Conservation (phyloP, 1,284 basidiomycete genomes). For the Ganoderma boninense region DNA sequence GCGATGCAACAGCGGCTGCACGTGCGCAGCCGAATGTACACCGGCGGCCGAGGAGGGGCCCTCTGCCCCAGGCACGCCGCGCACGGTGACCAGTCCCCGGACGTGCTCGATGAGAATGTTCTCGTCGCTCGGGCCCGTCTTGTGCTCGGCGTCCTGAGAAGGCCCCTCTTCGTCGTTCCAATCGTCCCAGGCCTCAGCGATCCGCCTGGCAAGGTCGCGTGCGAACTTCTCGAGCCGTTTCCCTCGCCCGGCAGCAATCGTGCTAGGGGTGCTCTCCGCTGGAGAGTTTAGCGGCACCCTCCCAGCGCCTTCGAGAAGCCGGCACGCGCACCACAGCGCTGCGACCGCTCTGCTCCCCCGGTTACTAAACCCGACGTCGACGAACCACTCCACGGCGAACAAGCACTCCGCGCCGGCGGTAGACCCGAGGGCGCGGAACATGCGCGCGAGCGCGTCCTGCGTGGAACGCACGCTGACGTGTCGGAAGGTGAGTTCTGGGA, state of each 20-base stretch:
- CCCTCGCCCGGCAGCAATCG: slow-evolving; percentile 28
- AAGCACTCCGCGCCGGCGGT: slow-evolving; percentile 77
- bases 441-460: slow-evolving; percentile 62
- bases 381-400: slow-evolving; percentile 85
- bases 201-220: slow-evolving; percentile 64
- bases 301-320: slow-evolving; percentile 77
- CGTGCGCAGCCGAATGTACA: slow-evolving; percentile 45
- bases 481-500: slow-evolving; percentile 69
- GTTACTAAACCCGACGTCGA: slow-evolving; percentile 61
- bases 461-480: slow-evolving; percentile 68
- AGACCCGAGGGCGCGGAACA: slow-evolving; percentile 77
- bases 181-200: slow-evolving; percentile 79
- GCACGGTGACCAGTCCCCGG: slow-evolving; percentile 55
- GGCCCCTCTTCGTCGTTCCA: slow-evolving; percentile 39
- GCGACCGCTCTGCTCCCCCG: slow-evolving; percentile 62
- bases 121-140: slow-evolving; percentile 39
- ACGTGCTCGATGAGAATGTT: slow-evolving; percentile 59
- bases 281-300: slow-evolving; percentile 50
- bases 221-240: slow-evolving; percentile 73
- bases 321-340: slow-evolving; percentile 85
- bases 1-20: slow-evolving; percentile 63
- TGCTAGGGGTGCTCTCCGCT: slow-evolving; percentile 33
- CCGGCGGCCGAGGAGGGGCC: slow-evolving; percentile 45
- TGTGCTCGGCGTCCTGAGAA: slow-evolving; percentile 28
- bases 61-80: slow-evolving; percentile 43